A percentile compares a stretch with the other conserved stretches of the same genome.
Conservation (phyloP, 1,284 basidiomycete species). For the Chiua sp. region DNA sequence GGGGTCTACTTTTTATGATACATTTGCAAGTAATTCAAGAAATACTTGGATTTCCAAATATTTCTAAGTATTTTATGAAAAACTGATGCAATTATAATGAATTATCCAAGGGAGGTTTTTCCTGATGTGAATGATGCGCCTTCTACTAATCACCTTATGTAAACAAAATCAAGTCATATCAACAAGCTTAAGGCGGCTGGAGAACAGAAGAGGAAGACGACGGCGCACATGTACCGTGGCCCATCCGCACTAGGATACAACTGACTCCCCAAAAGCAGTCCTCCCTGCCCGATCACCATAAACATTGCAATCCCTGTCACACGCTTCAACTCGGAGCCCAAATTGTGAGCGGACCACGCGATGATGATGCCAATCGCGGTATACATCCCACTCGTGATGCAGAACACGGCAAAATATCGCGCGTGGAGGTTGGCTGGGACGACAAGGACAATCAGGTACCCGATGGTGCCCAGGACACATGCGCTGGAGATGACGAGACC, state of each 20-base stretch:
- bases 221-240: constrained; percentile 64
- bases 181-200: too few species aligned
- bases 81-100: too few species aligned
- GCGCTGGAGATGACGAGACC: constrained; percentile 63
- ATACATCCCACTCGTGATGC: constrained; percentile 74
- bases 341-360: constrained; percentile 81
- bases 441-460: constrained; percentile 42
- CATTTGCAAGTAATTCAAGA: too few species aligned
- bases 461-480: constrained; percentile 55
- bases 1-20: too few species aligned
- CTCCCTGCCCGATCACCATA: constrained; percentile 80
- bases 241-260: constrained; percentile 67
- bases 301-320: constrained; percentile 79
- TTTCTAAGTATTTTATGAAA: too few species aligned
- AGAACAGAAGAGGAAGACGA: too few species aligned
- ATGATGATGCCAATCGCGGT: constrained; percentile 72
- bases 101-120: too few species aligned
- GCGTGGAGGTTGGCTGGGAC: constrained; percentile 52
- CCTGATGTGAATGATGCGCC: too few species aligned
- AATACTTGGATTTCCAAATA: too few species aligned
- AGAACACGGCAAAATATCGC: constrained; percentile 77
- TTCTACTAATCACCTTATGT: too few species aligned
- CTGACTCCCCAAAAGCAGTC: constrained; percentile 73
- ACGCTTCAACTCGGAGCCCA: constrained; percentile 79
- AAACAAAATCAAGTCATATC: too few species aligned